These are phyloP conservation scores for Colletotrichum destructivum DNA, from an alignment of 2,329 filamentous ascomycete species.

Conservation along the genomic window DNA sequence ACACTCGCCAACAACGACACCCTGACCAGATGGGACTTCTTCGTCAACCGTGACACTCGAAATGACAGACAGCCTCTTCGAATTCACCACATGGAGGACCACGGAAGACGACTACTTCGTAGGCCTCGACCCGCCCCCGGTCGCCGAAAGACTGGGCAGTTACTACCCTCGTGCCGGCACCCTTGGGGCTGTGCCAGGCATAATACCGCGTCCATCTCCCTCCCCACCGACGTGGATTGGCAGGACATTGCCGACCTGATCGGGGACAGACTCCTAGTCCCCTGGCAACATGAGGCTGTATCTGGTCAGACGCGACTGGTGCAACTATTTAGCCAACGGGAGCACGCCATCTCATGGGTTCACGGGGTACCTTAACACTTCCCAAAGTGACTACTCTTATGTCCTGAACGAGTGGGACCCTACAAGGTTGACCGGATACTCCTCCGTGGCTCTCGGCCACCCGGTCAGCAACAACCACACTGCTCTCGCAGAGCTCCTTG, in stretches of 20 bases:
- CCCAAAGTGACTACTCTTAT: conserved; percentile 44
- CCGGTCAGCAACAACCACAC: too few relatives aligned
- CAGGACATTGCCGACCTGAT: too few relatives aligned
- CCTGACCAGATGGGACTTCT: conserved; percentile 32
- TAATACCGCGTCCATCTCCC: too few relatives aligned
- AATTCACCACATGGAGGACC: conserved; percentile 57
- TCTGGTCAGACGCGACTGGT: conserved; percentile 69
- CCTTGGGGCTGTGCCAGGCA: conserved; percentile 56
- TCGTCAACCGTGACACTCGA: conserved; percentile 5
- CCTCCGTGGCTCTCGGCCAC: too few relatives aligned
- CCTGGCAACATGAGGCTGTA: conserved; percentile 70
- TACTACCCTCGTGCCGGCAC: conserved; percentile 63
- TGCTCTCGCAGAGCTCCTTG: not conserved
- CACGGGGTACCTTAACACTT: conserved; percentile 53
- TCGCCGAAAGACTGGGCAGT: conserved; percentile 58
- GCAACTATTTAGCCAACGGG: conserved; percentile 60
- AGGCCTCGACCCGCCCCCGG: conserved; percentile 49
- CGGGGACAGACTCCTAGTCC: too few relatives aligned
- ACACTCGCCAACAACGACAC: conserved; percentile 26
- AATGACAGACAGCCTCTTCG: not conserved
- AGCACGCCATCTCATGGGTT: conserved; percentile 64
- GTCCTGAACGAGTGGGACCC: too few relatives aligned
- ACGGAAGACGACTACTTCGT: conserved; percentile 53
- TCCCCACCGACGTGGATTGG: too few relatives aligned
- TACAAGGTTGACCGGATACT: too few relatives aligned